phyloP scores from a whole-genome alignment of 176 grass and related monocot species.

The Rhynchospora pubera region DNA sequence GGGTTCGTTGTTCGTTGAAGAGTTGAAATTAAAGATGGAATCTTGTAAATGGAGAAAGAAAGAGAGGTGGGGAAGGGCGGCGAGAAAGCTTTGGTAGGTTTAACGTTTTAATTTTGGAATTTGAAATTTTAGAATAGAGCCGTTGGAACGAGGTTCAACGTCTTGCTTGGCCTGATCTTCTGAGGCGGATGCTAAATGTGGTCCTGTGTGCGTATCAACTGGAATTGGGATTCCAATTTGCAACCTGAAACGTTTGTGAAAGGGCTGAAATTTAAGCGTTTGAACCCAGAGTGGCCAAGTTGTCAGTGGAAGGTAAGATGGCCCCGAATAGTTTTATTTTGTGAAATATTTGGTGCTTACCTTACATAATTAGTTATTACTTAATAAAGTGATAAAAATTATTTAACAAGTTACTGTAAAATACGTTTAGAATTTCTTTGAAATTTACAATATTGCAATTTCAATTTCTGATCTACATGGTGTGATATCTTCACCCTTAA shows the following conservation, averaged over 20 bases:
- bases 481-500: too few relatives aligned
- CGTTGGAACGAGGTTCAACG: conserved; percentile 10
- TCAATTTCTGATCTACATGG: too few relatives aligned
- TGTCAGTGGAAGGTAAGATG: neutral
- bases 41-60: neutral
- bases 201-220: neutral
- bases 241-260: neutral
- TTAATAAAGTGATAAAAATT: too few relatives aligned
- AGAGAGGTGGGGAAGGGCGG: conserved; percentile 10
- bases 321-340: too few relatives aligned
- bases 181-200: neutral
- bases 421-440: too few relatives aligned
- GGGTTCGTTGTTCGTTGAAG: neutral
- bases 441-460: too few relatives aligned
- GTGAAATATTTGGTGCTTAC: too few relatives aligned
- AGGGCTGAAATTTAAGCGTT: neutral
- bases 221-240: neutral
- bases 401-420: too few relatives aligned
- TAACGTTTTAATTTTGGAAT: conserved; percentile 52
- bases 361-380: too few relatives aligned
- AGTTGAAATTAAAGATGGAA: neutral
- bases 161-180: neutral
- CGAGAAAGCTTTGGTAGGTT: conserved; percentile 26
- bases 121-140: conserved; percentile 15
- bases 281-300: neutral